These are phyloP conservation scores for Caloboletus firmus DNA, from an alignment of 1,284 basidiomycete genomes.

Conservation along the genomic window DNA sequence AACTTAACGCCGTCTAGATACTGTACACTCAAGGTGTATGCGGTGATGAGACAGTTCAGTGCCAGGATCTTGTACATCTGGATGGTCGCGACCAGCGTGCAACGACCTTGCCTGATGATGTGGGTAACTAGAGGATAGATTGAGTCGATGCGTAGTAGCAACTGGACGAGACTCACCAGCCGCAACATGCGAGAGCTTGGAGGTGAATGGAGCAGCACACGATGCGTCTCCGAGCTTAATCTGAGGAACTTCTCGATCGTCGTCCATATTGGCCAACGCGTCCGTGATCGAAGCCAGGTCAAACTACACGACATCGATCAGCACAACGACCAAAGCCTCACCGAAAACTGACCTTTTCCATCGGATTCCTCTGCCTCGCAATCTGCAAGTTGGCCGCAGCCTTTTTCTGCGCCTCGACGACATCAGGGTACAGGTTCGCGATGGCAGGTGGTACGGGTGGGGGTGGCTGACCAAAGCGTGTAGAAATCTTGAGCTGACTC, in stretches of 20 bases:
- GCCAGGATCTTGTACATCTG: constrained; percentile 99
- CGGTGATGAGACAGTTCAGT: constrained; percentile 93
- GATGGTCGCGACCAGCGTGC: constrained; percentile 93
- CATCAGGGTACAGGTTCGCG: constrained; percentile 82
- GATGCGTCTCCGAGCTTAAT: constrained; percentile 97
- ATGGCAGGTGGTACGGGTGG: constrained; percentile 86
- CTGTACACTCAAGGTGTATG: constrained; percentile 93
- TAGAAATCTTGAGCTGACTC: constrained; percentile 85
- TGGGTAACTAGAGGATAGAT: constrained; percentile 66
- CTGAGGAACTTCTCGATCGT: constrained; percentile 89
- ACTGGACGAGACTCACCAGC: constrained; percentile 64
- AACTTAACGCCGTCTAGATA: constrained; percentile 98
- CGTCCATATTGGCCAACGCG: constrained; percentile 88
- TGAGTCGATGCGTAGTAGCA: constrained; percentile 7
- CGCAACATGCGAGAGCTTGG: constrained; percentile 89
- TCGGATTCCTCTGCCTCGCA: constrained; percentile 78
- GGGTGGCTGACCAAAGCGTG: constrained; percentile 87
- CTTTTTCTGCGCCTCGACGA: constrained; percentile 85
- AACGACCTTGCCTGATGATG: constrained; percentile 95
- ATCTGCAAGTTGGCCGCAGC: constrained; percentile 63
- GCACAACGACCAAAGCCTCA: neutral
- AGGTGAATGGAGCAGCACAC: constrained; percentile 95
- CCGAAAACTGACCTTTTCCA: constrained; percentile 73
- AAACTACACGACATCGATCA: constrained; percentile 55
- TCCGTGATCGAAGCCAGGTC: constrained; percentile 86